Evolutionary conservation across 164 flowering plant species (phyloP).

Genomic region (Hamamelis virginiana): DNA sequence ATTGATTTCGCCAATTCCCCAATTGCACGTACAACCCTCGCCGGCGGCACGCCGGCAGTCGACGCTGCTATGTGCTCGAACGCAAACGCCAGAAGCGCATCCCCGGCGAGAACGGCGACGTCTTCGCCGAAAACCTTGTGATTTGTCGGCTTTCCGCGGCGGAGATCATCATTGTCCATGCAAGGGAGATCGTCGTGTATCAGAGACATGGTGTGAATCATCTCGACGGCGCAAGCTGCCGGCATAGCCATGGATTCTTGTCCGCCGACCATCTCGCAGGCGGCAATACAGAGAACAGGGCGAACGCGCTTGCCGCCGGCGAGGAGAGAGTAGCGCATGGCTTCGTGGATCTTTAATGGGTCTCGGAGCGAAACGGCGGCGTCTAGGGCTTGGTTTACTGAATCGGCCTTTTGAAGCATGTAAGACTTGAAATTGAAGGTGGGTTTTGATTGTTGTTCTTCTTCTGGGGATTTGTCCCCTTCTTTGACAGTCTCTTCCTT

Average conservation of each 20-base stretch:
- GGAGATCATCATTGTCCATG: constrained; percentile 79
- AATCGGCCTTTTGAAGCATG: constrained; percentile 43
- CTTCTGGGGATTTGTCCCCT: constrained; percentile 6
- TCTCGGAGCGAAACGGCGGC: constrained; percentile 45
- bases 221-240: constrained; percentile 74
- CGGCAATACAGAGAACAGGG: constrained; percentile 65
- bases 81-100: constrained; percentile 64
- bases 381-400: constrained; percentile 64
- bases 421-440: constrained; percentile 55
- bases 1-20: constrained; percentile 59
- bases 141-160: constrained; percentile 75
- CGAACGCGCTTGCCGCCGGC: constrained; percentile 85
- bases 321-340: constrained; percentile 78
- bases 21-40: constrained; percentile 41
- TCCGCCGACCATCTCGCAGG: constrained; percentile 80
- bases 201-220: constrained; percentile 85
- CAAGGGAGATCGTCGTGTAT: constrained; percentile 85
- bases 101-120: constrained; percentile 75
- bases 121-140: constrained; percentile 75
- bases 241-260: constrained; percentile 55
- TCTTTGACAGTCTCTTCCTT: constrained; percentile 24
- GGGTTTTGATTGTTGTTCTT: constrained; percentile 11
- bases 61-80: constrained; percentile 62
- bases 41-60: constrained; percentile 44
- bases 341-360: constrained; percentile 62